A percentile compares a stretch with the other conserved stretches of the same genome.
These are phyloP conservation scores for Umbelopsis sp. DNA, from an alignment of 192 early-diverging fungal species.

Conservation along the genomic window DNA sequence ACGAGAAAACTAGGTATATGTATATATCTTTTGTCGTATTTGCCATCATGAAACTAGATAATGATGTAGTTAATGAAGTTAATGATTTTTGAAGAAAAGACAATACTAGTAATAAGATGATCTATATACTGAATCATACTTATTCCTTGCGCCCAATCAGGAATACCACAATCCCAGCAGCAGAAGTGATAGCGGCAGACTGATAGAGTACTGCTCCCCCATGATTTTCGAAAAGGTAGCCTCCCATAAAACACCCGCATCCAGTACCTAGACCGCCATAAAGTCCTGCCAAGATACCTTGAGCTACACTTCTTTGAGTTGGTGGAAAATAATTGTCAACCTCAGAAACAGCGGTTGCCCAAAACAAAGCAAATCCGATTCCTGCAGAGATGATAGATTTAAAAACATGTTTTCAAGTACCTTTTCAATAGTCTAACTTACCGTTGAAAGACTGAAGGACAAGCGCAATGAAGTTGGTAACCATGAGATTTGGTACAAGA, in stretches of 20 bases:
- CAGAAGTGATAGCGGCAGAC: neutral
- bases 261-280: conserved; percentile 27
- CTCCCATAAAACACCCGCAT: conserved; percentile 24
- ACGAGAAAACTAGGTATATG: too few species aligned
- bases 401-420: neutral
- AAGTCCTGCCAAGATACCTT: conserved; percentile 27
- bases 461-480: conserved; percentile 25
- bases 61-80: too few species aligned
- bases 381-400: neutral
- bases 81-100: too few species aligned
- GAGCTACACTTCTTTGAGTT: conserved; percentile 24
- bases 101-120: too few species aligned
- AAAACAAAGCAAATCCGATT: conserved; percentile 26
- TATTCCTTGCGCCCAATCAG: neutral
- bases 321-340: conserved; percentile 27
- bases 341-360: conserved; percentile 29
- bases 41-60: too few species aligned
- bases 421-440: neutral
- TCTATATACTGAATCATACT: neutral
- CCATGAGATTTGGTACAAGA: neutral
- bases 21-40: too few species aligned
- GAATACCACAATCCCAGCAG: conserved; percentile 8
- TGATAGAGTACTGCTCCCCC: conserved; percentile 15
- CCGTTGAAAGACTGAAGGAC: conserved; percentile 16
- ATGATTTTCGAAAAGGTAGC: conserved; percentile 23